Evolutionary conservation across 805 yeast species (phyloP), one percentile per base, ranked within the genome.

Genomic region (Candida ovalis): DNA sequence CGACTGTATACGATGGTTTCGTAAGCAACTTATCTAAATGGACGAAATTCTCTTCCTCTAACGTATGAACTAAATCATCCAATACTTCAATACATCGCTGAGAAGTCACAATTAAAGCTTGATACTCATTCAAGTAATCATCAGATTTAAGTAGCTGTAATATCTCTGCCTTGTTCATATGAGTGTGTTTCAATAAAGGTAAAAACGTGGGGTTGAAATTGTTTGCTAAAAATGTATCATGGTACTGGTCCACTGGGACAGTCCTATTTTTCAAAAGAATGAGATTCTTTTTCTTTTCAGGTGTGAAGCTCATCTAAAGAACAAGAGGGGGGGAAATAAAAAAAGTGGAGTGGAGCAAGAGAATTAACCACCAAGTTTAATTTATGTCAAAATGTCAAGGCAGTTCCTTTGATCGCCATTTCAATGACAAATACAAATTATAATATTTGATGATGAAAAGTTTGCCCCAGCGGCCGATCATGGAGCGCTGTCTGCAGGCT

Each of bases 21-120:
- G 53, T 46, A 6, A 78, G 61, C 1, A 82, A 68, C 0, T 43
- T 46, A 7, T 61, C 55, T 15, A 62, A 42, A 24, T 33, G 22
- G 5, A 36, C 43, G 46, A 50, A 55, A 7, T 40, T 46, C 15
- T 51, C 54, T 6, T 41, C 36, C 33, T 44, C 43, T n/a, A 72
- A 55, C 10, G 49, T 48, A 0, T 54, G 51, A 5, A 84, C 66
- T 13, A 77, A 62, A 35, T 71, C 69, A 51, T 77, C 78, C 12
- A 89, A 65, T 4, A 88, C 83, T 56, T 91, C 97, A 0, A 91
- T 96, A 1, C 97, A 96, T 54, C 98, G 67, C 62, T 92, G 97
- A 1, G 96, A 86, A 0, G 98, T 91, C 3, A 92, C 81, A 9
- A 92, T 84, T 33, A 89, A 66, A 0, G 82, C 77, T 37, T 75